Conservation (phyloP, 495 filamentous ascomycete species). For the Monascus purpureus region DNA sequence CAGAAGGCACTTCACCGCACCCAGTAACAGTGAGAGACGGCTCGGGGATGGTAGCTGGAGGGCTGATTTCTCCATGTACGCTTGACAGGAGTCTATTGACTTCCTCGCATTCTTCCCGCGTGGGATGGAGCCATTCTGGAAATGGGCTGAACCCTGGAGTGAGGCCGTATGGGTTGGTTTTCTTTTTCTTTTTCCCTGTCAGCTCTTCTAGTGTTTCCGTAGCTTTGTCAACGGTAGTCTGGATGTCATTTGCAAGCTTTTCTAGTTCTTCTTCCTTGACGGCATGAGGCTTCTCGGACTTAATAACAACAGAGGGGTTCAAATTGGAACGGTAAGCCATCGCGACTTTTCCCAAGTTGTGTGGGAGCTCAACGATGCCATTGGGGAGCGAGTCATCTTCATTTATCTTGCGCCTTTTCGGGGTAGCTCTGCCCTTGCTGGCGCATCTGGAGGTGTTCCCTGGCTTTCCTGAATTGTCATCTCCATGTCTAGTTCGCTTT, state of each 20-base stretch:
- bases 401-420: slow-evolving; percentile 12
- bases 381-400: slow-evolving; percentile 4
- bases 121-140: slow-evolving; percentile 54
- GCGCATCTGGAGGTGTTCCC: neutral
- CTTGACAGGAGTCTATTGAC: slow-evolving; percentile 55
- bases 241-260: slow-evolving; percentile 5
- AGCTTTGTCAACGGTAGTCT: slow-evolving; percentile 11
- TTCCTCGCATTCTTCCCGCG: slow-evolving; percentile 54
- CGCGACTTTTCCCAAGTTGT: slow-evolving; percentile 22
- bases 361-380: slow-evolving; percentile 23
- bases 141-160: slow-evolving; percentile 46
- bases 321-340: neutral
- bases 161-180: slow-evolving; percentile 21
- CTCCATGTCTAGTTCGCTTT: neutral
- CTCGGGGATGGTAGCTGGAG: slow-evolving; percentile 53
- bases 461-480: neutral
- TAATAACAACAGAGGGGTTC: neutral
- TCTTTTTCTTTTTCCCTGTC: slow-evolving; percentile 3
- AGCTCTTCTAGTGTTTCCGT: slow-evolving; percentile 1
- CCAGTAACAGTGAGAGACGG: slow-evolving; percentile 73
- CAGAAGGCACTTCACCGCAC: slow-evolving; percentile 86
- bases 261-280: slow-evolving; percentile 5
- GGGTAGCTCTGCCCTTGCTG: neutral
- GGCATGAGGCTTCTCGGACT: slow-evolving; percentile 3
- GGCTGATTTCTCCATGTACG: slow-evolving; percentile 49